Evolutionary conservation across 1,284 basidiomycete species (phyloP).

Genomic region (Termitomyces sp.): DNA sequence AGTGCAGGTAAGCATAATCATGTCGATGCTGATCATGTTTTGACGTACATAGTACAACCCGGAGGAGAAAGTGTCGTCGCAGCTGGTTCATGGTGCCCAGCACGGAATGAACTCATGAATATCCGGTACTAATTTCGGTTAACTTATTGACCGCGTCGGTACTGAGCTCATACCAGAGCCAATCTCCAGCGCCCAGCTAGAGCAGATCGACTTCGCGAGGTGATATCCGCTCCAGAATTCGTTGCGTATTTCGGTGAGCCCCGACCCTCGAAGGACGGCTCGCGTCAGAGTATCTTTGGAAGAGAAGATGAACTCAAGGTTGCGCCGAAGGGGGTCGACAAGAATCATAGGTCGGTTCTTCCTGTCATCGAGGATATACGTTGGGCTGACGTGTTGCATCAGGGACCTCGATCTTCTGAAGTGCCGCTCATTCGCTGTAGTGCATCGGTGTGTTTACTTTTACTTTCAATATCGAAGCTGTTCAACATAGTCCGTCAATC

Average conservation of each 20-base stretch:
- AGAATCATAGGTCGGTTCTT: constrained; percentile 59
- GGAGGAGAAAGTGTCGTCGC: constrained; percentile 69
- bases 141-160: background rate
- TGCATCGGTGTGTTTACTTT: constrained; percentile 50
- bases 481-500: background rate
- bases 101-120: constrained; percentile 68
- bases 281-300: constrained; percentile 74
- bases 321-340: constrained; percentile 85
- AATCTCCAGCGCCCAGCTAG: constrained; percentile 53
- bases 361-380: background rate
- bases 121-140: constrained; percentile 49
- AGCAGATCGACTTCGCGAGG: constrained; percentile 56
- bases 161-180: constrained; percentile 34
- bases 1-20: constrained; percentile 18
- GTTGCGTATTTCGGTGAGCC: constrained; percentile 70
- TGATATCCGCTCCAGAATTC: constrained; percentile 65
- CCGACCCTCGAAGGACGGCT: constrained; percentile 55
- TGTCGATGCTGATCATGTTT: background rate
- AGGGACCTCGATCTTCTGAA: constrained; percentile 86
- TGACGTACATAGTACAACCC: constrained; percentile 57
- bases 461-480: background rate
- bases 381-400: constrained; percentile 1
- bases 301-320: constrained; percentile 78
- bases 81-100: constrained; percentile 82
- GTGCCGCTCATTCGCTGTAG: constrained; percentile 74